Evolutionary conservation across 352 stramenopile species (phyloP).

Genomic region (Elongisporangium undulatum): DNA sequence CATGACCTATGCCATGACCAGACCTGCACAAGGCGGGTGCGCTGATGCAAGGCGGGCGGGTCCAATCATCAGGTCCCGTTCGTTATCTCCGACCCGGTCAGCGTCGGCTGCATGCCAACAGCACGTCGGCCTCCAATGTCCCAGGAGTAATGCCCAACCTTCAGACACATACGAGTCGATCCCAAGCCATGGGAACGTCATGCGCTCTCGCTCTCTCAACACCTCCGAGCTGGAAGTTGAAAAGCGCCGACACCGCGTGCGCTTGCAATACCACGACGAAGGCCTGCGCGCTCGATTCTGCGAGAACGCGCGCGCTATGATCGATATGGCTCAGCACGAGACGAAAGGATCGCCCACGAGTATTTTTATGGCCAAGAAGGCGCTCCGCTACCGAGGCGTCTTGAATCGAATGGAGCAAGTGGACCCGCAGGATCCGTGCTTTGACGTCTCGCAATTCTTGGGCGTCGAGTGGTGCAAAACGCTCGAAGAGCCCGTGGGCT

Average conservation of each 20-base stretch:
- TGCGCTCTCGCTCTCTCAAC: not conserved
- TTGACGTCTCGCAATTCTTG: slow-evolving; percentile 14
- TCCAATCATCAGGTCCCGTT: not conserved
- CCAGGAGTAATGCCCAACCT: not conserved
- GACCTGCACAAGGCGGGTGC: not conserved
- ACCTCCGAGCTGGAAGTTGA: not conserved
- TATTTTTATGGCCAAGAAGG: slow-evolving; percentile 11
- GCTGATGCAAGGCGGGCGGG: not conserved
- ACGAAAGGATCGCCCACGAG: slow-evolving; percentile 1
- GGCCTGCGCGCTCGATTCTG: slow-evolving; percentile 6
- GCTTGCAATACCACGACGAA: slow-evolving; percentile 10
- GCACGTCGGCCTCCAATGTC: not conserved
- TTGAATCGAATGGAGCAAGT: slow-evolving; percentile 3
- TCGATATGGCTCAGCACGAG: slow-evolving; percentile 3
- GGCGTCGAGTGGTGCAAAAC: slow-evolving; percentile 13
- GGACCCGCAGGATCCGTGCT: slow-evolving; percentile 6
- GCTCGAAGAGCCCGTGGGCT: not conserved
- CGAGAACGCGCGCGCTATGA: slow-evolving; percentile 6
- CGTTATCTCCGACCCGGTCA: not conserved
- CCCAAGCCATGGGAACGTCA: not conserved
- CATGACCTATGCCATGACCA: not conserved
- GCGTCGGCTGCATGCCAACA: not conserved
- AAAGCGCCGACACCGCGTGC: not conserved
- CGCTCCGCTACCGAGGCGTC: slow-evolving; percentile 12
- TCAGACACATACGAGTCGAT: not conserved